These are phyloP conservation scores for Ogataea trehalophila DNA, from an alignment of 805 yeast species.

Conservation along the genomic window DNA sequence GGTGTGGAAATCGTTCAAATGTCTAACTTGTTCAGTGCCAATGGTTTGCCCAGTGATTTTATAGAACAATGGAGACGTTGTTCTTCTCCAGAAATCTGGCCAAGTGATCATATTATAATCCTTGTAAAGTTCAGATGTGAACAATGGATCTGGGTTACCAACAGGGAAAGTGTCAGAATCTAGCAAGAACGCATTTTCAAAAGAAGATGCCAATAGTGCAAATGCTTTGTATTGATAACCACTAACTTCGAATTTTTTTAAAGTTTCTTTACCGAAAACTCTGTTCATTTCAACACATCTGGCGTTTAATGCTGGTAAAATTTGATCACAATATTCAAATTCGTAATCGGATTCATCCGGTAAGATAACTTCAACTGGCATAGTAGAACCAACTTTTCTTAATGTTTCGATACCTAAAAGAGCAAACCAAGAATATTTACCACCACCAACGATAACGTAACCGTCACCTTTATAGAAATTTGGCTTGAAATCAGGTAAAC, in stretches of 20 bases:
- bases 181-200: slow-evolving; percentile 46
- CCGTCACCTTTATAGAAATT: slow-evolving; percentile 35
- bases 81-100: slow-evolving; percentile 60
- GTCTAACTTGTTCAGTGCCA: slow-evolving; percentile 31
- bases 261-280: slow-evolving; percentile 51
- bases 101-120: slow-evolving; percentile 48
- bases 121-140: slow-evolving; percentile 50
- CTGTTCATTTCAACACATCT: slow-evolving; percentile 62
- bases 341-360: slow-evolving; percentile 71
- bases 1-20: slow-evolving; percentile 28
- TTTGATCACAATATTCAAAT: slow-evolving; percentile 58
- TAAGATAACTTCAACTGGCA: slow-evolving; percentile 80
- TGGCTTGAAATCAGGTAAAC: slow-evolving; percentile 26
- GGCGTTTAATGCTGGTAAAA: slow-evolving; percentile 59
- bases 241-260: slow-evolving; percentile 43
- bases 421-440: slow-evolving; percentile 68
- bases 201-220: slow-evolving; percentile 51
- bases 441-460: slow-evolving; percentile 77
- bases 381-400: slow-evolving; percentile 57
- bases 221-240: slow-evolving; percentile 69
- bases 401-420: slow-evolving; percentile 59
- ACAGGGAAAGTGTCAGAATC: slow-evolving; percentile 52
- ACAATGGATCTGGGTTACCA: slow-evolving; percentile 45
- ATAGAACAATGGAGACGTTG: slow-evolving; percentile 48
- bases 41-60: slow-evolving; percentile 36